Evolutionary conservation across 2,329 filamentous ascomycete genomes (phyloP).

Genomic region (Fusarium equiseti): DNA sequence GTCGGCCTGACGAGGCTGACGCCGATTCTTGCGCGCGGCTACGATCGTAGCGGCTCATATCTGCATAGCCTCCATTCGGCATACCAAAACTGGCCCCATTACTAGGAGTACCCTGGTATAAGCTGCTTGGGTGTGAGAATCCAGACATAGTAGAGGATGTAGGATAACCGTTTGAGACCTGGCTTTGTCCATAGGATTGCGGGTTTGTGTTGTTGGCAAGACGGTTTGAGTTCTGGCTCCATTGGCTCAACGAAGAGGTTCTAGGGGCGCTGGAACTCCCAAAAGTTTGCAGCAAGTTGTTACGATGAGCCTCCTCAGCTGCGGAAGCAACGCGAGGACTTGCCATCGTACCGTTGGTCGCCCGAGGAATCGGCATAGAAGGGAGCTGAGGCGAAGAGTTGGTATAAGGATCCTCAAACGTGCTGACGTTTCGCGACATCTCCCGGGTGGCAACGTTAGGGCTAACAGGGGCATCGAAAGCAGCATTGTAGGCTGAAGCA

Average conservation of each 20-base stretch:
- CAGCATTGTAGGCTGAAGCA: conserved; percentile 40
- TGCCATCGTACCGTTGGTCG: conserved; percentile 32
- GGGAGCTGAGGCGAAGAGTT: conserved; percentile 44
- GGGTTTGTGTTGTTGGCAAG: conserved; percentile 34
- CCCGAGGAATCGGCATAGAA: conserved; percentile 16
- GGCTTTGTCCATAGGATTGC: conserved; percentile 37
- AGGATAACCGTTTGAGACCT: conserved; percentile 28
- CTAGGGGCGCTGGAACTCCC: conserved; percentile 44
- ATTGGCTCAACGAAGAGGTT: conserved; percentile 50
- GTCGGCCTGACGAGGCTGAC: conserved; percentile 34
- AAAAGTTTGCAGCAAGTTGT: conserved; percentile 54
- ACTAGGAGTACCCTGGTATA: conserved; percentile 62
- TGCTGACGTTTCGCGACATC: conserved; percentile 15
- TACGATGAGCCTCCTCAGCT: conserved; percentile 51
- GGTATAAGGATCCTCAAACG: conserved; percentile 51
- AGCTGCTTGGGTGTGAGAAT: conserved; percentile 64
- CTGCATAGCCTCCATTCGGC: conserved; percentile 26
- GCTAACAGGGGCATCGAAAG: conserved; percentile 46
- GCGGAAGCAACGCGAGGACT: conserved; percentile 37
- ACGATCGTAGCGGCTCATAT: conserved; percentile 32
- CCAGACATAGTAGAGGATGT: conserved; percentile 49
- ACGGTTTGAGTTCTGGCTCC: conserved; percentile 45
- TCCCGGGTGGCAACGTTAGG: conserved; percentile 43
- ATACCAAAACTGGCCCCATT: conserved; percentile 42
- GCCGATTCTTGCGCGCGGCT: conserved; percentile 34